These are phyloP conservation scores for Martensiomyces pterosporus DNA, from an alignment of 192 early-diverging fungal species.

Conservation along the genomic window DNA sequence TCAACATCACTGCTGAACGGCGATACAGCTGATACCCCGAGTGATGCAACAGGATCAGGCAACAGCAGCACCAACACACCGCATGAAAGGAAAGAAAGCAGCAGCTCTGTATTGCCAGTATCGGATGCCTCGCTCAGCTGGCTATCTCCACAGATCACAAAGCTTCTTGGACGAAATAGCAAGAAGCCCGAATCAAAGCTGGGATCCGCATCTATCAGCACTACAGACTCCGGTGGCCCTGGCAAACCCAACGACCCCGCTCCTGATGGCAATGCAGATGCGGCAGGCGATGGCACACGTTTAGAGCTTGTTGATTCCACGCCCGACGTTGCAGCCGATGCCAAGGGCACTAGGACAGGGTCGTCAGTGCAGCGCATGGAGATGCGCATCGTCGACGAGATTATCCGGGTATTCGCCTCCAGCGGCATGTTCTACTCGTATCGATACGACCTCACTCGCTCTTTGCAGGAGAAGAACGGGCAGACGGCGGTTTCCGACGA, in stretches of 20 bases:
- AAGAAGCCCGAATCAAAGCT: neutral
- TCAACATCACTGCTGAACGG: neutral
- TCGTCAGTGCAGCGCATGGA: conserved; percentile 40
- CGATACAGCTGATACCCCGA: neutral
- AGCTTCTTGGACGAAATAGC: conserved; percentile 20
- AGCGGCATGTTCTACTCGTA: conserved; percentile 46
- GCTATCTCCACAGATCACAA: conserved; percentile 40
- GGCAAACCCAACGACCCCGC: neutral
- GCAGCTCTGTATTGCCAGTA: neutral
- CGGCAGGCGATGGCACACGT: neutral
- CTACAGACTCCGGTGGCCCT: neutral
- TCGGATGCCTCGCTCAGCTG: conserved; percentile 6
- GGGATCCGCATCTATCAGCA: neutral
- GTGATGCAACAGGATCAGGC: too few species aligned
- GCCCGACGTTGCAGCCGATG: too few species aligned
- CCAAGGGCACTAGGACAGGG: too few species aligned
- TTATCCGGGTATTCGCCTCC: conserved; percentile 26
- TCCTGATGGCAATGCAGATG: neutral
- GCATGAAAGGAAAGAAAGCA: conserved; percentile 1
- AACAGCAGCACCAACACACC: neutral
- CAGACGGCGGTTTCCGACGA: neutral
- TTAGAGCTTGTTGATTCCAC: too few species aligned
- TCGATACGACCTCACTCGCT: conserved; percentile 36
- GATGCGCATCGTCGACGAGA: conserved; percentile 36
- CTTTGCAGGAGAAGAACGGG: conserved; percentile 24